phyloP scores from a whole-genome alignment of 208 protist species.

The Lotmaria passim region DNA sequence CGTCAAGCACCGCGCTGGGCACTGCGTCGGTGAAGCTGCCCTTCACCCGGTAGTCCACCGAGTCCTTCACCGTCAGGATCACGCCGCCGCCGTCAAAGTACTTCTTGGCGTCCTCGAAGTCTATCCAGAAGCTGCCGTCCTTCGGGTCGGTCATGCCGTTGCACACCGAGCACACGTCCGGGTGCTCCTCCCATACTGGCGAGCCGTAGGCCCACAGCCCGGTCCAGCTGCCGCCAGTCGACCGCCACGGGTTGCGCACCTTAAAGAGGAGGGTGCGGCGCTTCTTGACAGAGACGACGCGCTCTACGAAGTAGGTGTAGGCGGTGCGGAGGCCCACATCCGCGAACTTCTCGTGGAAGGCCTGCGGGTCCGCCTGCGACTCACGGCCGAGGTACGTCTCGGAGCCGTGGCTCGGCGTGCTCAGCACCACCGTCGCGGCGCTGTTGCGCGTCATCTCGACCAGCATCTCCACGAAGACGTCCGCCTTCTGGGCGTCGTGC shows the following conservation, averaged over 20 bases:
- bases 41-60: slow-evolving; percentile 62
- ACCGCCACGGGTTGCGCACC: slow-evolving; percentile 48
- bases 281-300: slow-evolving; percentile 25
- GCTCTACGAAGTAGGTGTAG: slow-evolving; percentile 51
- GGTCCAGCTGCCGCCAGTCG: slow-evolving; percentile 22
- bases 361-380: slow-evolving; percentile 18
- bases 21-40: slow-evolving; percentile 49
- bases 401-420: slow-evolving; percentile 50
- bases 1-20: slow-evolving; percentile 57
- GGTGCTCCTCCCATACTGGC: slow-evolving; percentile 23
- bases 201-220: slow-evolving; percentile 34
- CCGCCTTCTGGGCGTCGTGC: slow-evolving; percentile 25
- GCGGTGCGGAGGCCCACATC: slow-evolving; percentile 34
- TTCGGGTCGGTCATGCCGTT: slow-evolving; percentile 17
- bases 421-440: slow-evolving; percentile 43
- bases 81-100: slow-evolving; percentile 80
- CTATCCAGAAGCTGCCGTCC: slow-evolving; percentile 55
- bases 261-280: slow-evolving; percentile 39
- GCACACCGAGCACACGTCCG: slow-evolving; percentile 25
- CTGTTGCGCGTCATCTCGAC: slow-evolving; percentile 14
- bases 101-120: slow-evolving; percentile 46
- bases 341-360: slow-evolving; percentile 28
- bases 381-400: slow-evolving; percentile 33
- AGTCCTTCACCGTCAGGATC: slow-evolving; percentile 17
- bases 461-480: background rate